Conservation (phyloP, 176 grass and related monocot genomes). For the Phoenix roebelenii region DNA sequence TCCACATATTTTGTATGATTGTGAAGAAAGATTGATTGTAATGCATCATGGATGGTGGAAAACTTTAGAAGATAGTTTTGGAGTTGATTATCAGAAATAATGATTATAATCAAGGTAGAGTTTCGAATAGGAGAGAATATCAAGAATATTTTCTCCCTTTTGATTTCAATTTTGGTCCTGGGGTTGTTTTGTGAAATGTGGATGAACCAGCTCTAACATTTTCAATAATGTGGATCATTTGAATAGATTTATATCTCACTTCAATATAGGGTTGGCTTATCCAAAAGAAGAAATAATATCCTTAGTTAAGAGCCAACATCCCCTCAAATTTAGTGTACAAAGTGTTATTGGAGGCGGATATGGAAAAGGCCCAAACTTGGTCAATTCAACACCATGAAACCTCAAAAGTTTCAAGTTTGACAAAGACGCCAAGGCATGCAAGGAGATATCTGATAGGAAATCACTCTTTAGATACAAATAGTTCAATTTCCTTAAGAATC, state of each 20-base stretch:
- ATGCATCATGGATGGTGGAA: too few relatives aligned
- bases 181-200: slow-evolving; percentile 17
- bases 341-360: slow-evolving; percentile 43
- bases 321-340: slow-evolving; percentile 53
- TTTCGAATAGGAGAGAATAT: too few relatives aligned
- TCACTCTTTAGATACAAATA: slow-evolving; percentile 76
- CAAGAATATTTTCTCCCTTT: slow-evolving; percentile 15
- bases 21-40: too few relatives aligned
- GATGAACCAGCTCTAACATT: slow-evolving; percentile 3
- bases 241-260: slow-evolving; percentile 42
- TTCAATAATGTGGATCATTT: slow-evolving; percentile 22
- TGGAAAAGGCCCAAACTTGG: slow-evolving; percentile 47
- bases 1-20: too few relatives aligned
- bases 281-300: slow-evolving; percentile 21
- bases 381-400: slow-evolving; percentile 57
- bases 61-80: too few relatives aligned
- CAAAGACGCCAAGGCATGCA: slow-evolving; percentile 37
- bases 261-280: slow-evolving; percentile 40
- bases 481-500: slow-evolving; percentile 38
- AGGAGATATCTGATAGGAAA: slow-evolving; percentile 24
- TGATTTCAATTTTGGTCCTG: slow-evolving; percentile 16
- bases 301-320: slow-evolving; percentile 64
- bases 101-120: too few relatives aligned
- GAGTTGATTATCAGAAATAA: too few relatives aligned
- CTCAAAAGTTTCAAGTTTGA: slow-evolving; percentile 52